Conservation (phyloP, 768 basidiomycete genomes). For the Suillus lakei region DNA sequence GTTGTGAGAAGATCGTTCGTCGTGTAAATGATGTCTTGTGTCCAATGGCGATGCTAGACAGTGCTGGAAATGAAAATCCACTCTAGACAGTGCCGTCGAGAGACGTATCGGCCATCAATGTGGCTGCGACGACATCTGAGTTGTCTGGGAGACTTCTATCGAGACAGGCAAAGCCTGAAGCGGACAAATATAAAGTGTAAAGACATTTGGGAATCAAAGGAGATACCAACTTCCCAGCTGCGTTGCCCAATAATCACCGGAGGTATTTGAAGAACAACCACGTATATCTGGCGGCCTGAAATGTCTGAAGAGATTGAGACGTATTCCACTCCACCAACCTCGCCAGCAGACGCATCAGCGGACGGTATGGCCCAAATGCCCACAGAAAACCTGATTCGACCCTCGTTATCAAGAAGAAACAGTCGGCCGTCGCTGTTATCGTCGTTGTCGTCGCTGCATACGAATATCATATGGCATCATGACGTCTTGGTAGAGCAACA, state of each 20-base stretch:
- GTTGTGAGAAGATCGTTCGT: slow-evolving; percentile 30
- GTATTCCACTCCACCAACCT: slow-evolving; percentile 50
- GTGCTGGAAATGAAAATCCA: slow-evolving; percentile 25
- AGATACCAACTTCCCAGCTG: slow-evolving; percentile 15
- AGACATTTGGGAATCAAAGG: slow-evolving; percentile 6
- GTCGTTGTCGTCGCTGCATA: slow-evolving; percentile 31
- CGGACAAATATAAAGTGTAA: slow-evolving; percentile 7
- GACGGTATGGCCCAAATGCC: slow-evolving; percentile 16
- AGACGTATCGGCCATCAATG: not conserved
- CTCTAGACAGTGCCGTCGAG: not conserved
- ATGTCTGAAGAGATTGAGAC: slow-evolving; percentile 44
- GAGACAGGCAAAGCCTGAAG: slow-evolving; percentile 10
- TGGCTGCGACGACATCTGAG: slow-evolving; percentile 15
- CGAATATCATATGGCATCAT: slow-evolving; percentile 38
- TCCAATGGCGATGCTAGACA: slow-evolving; percentile 22
- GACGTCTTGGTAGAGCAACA: slow-evolving; percentile 42
- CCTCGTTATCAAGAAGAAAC: slow-evolving; percentile 43
- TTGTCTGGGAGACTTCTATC: slow-evolving; percentile 29
- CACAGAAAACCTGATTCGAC: slow-evolving; percentile 30
- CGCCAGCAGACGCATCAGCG: slow-evolving; percentile 33
- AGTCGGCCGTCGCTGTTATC: slow-evolving; percentile 34
- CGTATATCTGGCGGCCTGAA: slow-evolving; percentile 15
- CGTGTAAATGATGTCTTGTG: slow-evolving; percentile 23
- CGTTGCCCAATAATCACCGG: slow-evolving; percentile 12
- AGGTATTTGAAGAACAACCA: slow-evolving; percentile 12